A percentile compares a stretch with the other conserved stretches of the same genome.
Evolutionary conservation across 139 green algal genomes (phyloP).

Genomic region (Asterochloris sp.): DNA sequence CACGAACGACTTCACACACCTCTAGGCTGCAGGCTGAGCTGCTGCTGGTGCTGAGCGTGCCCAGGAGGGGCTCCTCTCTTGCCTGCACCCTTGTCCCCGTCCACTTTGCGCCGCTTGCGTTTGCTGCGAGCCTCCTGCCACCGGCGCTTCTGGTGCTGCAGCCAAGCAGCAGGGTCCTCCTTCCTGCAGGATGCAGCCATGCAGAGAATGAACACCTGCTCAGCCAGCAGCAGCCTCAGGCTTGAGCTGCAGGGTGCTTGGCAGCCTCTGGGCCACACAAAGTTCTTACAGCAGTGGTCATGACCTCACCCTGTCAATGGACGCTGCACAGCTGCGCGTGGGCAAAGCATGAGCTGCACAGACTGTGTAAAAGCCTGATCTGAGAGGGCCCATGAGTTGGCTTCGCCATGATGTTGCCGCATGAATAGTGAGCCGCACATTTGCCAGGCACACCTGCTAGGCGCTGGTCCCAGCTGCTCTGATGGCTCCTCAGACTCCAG

Average conservation of each 20-base stretch:
- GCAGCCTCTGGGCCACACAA: too few relatives aligned
- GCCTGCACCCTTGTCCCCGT: slow-evolving; percentile 29
- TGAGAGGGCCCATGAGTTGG: too few relatives aligned
- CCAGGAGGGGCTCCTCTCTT: slow-evolving; percentile 44
- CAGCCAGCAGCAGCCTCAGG: not conserved
- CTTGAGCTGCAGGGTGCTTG: not conserved
- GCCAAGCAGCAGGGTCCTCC: slow-evolving; percentile 71
- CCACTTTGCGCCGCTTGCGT: slow-evolving; percentile 47
- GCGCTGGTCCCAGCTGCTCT: slow-evolving; percentile 10
- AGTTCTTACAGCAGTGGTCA: too few relatives aligned
- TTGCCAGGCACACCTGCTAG: not conserved
- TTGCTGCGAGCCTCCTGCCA: slow-evolving; percentile 55
- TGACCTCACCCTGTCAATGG: too few relatives aligned
- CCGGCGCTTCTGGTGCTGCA: slow-evolving; percentile 70
- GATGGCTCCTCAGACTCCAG: not conserved
- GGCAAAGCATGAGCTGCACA: too few relatives aligned
- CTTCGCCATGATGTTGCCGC: too few relatives aligned
- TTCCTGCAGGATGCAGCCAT: slow-evolving; percentile 19
- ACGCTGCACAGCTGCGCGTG: too few relatives aligned
- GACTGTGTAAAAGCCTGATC: too few relatives aligned
- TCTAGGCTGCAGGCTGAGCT: not conserved
- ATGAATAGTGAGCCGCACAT: too few relatives aligned
- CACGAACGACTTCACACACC: too few relatives aligned
- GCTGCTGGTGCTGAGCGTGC: slow-evolving; percentile 18
- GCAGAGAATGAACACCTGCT: not conserved